A percentile compares a stretch with the other conserved stretches of the same genome.
phyloP scores from a whole-genome alignment of 345 rosid genomes.

The Eucalyptus globulus region DNA sequence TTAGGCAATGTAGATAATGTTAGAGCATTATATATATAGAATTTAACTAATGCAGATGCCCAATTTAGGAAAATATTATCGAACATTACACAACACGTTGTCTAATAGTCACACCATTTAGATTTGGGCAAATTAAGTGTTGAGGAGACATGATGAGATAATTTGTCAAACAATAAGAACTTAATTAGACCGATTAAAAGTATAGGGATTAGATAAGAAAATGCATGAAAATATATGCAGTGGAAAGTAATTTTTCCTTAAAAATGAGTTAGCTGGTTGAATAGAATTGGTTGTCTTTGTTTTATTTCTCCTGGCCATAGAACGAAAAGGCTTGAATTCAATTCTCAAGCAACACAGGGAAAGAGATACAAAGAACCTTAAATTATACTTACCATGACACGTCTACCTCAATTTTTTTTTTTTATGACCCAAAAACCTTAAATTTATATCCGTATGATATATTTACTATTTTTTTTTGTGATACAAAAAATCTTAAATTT shows the following conservation, averaged over 20 bases:
- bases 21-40: accelerated
- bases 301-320: neutral
- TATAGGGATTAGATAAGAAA: neutral
- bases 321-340: neutral
- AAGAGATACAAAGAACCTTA: neutral
- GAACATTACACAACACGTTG: neutral
- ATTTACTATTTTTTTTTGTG: too few species aligned
- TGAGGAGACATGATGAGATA: neutral
- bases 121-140: neutral
- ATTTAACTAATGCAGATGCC: neutral
- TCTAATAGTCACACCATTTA: neutral
- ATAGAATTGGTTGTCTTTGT: neutral
- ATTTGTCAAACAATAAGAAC: neutral
- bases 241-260: neutral
- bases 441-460: too few species aligned
- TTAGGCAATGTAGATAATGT: neutral
- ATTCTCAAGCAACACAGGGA: neutral
- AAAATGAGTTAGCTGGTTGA: neutral
- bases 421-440: accelerated
- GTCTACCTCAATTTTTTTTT: accelerated
- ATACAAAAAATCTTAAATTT: neutral
- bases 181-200: neutral
- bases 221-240: neutral
- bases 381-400: neutral
- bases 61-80: neutral